Evolutionary conservation across 1,139 yeast species (phyloP), one percentile per base, ranked within the genome.

Genomic region (Candida gigantensis): DNA sequence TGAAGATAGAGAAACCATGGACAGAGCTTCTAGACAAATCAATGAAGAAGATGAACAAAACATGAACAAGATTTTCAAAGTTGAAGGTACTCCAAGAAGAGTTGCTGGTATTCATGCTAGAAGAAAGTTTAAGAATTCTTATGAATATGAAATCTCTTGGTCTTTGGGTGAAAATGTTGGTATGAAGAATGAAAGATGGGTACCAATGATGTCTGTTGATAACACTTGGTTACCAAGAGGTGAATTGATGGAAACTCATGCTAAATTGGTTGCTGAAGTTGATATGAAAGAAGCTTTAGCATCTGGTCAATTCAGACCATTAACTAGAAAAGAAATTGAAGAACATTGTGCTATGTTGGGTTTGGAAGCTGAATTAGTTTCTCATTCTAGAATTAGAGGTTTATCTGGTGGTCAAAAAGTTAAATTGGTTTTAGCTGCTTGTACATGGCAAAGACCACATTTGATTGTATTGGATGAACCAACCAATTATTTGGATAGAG

Each of bases 1-100:
- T 88, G 98, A 92, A 79, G 98, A 92, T 75, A 88, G 98, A 80
- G 98, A 92, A 81, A 92, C 98, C 74, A 92, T 92, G 97, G 98
- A 92, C 80, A 88, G 97, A 81, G 98, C 98, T 69, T 88, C 95
- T 72, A 88, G 98, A 82, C 94, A 85, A 74, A 88, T 92, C 68
- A 89, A 86, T 68, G 98, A 92, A 77, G 77, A 79, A 59, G 98
- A 92, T 76, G 97, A 90, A 79, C 81, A 83, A 72, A 87, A 95
- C 68, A 92, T 92, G 98, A 89, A 90, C 92, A 92, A 90, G 83
- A 84, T 92, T 74, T 92, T 89, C 90, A 89, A 86, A 83, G 80
- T 92, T 64, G 98, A 92, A 73, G 96, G 97, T 74, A 81, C 97
- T 52, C 89, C 88, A 72, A 90, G 98, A 84, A 89, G 97, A 79